A percentile compares a stretch with the other conserved stretches of the same genome.
phyloP scores from a whole-genome alignment of 352 stramenopile species.

The Globisporangium nunn region DNA sequence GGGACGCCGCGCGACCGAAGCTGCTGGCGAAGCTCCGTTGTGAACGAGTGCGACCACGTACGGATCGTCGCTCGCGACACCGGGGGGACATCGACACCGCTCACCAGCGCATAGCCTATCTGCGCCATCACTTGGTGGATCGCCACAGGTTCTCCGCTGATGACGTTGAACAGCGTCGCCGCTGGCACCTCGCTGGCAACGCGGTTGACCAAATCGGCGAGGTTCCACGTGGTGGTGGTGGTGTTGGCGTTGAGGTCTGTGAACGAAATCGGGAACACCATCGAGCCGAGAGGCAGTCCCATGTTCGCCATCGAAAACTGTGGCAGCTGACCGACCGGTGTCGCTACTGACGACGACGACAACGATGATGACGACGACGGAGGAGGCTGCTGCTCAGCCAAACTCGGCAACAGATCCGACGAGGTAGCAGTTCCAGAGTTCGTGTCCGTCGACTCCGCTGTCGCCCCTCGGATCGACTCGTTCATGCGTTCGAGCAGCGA shows the following conservation, averaged over 20 bases:
- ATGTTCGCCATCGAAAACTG: conserved; percentile 24
- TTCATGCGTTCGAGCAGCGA: conserved; percentile 20
- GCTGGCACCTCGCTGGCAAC: conserved; percentile 38
- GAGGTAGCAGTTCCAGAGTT: background rate
- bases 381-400: background rate
- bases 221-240: conserved; percentile 45
- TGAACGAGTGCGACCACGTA: conserved; percentile 41
- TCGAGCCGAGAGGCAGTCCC: conserved; percentile 31
- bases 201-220: conserved; percentile 44
- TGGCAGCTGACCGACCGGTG: background rate
- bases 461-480: conserved; percentile 16
- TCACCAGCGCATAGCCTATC: conserved; percentile 50
- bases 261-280: conserved; percentile 50
- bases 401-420: too few relatives aligned
- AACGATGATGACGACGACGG: background rate
- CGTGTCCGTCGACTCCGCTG: background rate
- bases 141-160: conserved; percentile 36
- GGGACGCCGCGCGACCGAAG: conserved; percentile 29
- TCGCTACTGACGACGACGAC: background rate
- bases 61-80: conserved; percentile 46
- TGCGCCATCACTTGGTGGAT: conserved; percentile 52
- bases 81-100: conserved; percentile 52
- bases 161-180: conserved; percentile 41
- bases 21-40: conserved; percentile 39
- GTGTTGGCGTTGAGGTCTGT: conserved; percentile 29